Evolutionary conservation across 2,329 filamentous ascomycete genomes (phyloP).

Genomic region (Metarhizium humberi): DNA sequence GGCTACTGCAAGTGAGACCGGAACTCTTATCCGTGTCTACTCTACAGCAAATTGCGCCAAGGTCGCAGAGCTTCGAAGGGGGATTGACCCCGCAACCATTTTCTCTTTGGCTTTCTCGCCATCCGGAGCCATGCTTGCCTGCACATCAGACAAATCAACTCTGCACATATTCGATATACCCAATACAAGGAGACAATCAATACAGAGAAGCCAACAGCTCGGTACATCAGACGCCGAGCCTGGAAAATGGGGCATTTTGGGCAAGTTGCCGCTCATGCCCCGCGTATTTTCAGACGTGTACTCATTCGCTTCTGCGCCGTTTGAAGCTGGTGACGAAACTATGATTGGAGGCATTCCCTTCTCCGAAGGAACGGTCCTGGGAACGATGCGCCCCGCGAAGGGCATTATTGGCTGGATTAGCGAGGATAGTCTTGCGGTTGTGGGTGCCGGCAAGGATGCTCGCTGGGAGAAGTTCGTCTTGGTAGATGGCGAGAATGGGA

Average conservation of each 20-base stretch:
- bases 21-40: slow-evolving; percentile 83
- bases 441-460: slow-evolving; percentile 71
- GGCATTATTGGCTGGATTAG: slow-evolving; percentile 79
- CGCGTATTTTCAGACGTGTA: slow-evolving; percentile 84
- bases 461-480: slow-evolving; percentile 83
- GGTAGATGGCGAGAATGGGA: slow-evolving; percentile 58
- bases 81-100: slow-evolving; percentile 79
- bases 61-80: slow-evolving; percentile 75
- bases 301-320: slow-evolving; percentile 71
- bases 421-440: slow-evolving; percentile 63
- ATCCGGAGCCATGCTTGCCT: slow-evolving; percentile 68
- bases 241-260: slow-evolving; percentile 78
- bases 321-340: slow-evolving; percentile 73
- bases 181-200: slow-evolving; percentile 34
- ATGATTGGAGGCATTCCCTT: slow-evolving; percentile 33
- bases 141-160: slow-evolving; percentile 93
- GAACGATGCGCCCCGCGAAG: slow-evolving; percentile 57
- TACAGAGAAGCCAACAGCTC: slow-evolving; percentile 21
- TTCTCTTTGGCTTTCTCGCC: slow-evolving; percentile 86
- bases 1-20: slow-evolving; percentile 84
- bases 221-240: slow-evolving; percentile 27
- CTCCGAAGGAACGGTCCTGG: slow-evolving; percentile 35
- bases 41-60: slow-evolving; percentile 71
- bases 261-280: slow-evolving; percentile 76
- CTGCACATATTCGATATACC: slow-evolving; percentile 89